A percentile compares a stretch with the other conserved stretches of the same genome.
These are phyloP conservation scores for Phytophthora sojae DNA, from an alignment of 352 stramenopile genomes.

Conservation along the genomic window DNA sequence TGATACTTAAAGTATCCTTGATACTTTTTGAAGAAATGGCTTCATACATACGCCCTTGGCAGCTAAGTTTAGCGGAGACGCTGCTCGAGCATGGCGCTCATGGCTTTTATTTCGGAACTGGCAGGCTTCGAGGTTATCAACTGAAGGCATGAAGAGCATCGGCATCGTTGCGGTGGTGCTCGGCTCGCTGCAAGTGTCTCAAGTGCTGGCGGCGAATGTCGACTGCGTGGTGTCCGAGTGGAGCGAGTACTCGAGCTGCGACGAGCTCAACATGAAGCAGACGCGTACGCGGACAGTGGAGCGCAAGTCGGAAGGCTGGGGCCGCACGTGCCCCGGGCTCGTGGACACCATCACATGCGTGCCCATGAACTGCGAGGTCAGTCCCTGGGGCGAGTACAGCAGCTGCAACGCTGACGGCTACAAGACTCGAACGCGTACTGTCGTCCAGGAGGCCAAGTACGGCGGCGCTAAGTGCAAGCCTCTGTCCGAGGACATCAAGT, in stretches of 20 bases:
- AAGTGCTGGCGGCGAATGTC: conserved; percentile 7
- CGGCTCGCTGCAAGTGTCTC: not conserved
- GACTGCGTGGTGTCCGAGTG: conserved; percentile 38
- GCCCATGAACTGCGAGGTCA: conserved; percentile 36
- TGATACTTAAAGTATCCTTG: too few species aligned
- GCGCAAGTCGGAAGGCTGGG: conserved; percentile 21
- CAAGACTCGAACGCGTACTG: conserved; percentile 36
- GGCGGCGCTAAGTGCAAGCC: conserved; percentile 31
- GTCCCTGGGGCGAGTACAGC: conserved; percentile 34
- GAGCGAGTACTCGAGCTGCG: conserved; percentile 31
- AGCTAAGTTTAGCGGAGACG: conserved; percentile 19
- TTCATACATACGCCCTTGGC: too few species aligned
- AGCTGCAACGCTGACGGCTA: conserved; percentile 33
- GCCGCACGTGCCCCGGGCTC: conserved; percentile 29
- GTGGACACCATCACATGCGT: conserved; percentile 33
- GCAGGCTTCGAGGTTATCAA: not conserved
- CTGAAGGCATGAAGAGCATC: conserved; percentile 10
- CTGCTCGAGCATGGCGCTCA: not conserved
- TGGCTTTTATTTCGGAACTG: conserved; percentile 6
- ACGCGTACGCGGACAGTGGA: conserved; percentile 35
- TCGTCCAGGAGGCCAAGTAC: conserved; percentile 30
- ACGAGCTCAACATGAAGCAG: conserved; percentile 37
- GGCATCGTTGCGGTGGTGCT: conserved; percentile 5
- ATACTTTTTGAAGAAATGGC: too few species aligned
- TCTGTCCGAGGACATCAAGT: conserved; percentile 34